Conservation (phyloP, 306 rosid genomes). For the Lotus japonicus region DNA sequence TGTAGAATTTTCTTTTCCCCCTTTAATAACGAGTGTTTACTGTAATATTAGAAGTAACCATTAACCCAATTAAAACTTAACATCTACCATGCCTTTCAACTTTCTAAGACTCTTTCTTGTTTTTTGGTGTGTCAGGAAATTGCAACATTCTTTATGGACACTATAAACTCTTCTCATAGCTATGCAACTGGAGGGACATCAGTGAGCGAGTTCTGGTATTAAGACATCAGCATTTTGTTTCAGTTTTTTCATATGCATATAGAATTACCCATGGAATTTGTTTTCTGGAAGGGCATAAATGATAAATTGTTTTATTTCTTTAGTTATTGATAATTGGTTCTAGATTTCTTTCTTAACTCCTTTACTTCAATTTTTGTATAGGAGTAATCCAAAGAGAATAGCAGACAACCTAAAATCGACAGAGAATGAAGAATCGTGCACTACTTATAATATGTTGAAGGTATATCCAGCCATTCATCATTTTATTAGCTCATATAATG, state of each 20-base stretch:
- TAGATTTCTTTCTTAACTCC: neutral
- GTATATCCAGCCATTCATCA: constrained; percentile 26
- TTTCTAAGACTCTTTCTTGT: constrained; percentile 3
- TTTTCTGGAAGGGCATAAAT: neutral
- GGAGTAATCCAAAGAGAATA: constrained; percentile 69
- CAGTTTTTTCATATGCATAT: constrained; percentile 11
- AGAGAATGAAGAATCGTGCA: constrained; percentile 85
- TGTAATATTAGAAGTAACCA: neutral
- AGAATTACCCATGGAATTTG: constrained; percentile 7
- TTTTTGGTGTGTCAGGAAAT: constrained; percentile 51
- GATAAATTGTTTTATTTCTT: neutral
- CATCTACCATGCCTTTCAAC: neutral
- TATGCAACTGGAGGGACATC: constrained; percentile 99
- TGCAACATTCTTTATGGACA: constrained; percentile 69
- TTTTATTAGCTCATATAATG: neutral
- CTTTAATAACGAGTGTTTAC: neutral
- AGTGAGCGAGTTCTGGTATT: constrained; percentile 69
- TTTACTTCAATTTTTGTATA: constrained; percentile 21
- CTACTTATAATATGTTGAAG: constrained; percentile 93
- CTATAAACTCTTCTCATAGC: constrained; percentile 80
- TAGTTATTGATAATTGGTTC: neutral
- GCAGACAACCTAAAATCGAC: constrained; percentile 36
- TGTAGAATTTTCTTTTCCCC: neutral
- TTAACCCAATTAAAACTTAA: neutral
- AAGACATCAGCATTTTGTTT: constrained; percentile 9